A percentile compares a stretch with the other conserved stretches of the same genome.
phyloP scores from a whole-genome alignment of 108 stramenopile genomes.

The Skeletonema menzelii region DNA sequence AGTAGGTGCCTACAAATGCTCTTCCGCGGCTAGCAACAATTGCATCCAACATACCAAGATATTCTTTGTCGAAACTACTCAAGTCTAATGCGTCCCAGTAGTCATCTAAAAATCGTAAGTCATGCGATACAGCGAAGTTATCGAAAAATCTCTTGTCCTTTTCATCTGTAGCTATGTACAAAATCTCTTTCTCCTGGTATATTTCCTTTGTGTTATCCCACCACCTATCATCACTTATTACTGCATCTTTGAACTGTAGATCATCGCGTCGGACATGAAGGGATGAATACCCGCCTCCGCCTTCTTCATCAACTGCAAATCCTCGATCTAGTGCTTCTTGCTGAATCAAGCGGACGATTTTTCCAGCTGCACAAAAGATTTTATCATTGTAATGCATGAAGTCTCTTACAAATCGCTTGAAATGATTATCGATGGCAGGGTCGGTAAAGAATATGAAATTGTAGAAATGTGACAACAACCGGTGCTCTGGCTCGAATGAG shows the following conservation, averaged over 20 bases:
- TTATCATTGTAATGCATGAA: conserved; percentile 83
- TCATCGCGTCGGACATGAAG: conserved; percentile 89
- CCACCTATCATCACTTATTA: conserved; percentile 68
- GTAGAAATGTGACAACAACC: conserved; percentile 89
- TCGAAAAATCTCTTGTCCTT: conserved; percentile 77
- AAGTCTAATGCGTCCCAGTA: conserved; percentile 73
- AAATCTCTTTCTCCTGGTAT: conserved; percentile 39
- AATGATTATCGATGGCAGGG: conserved; percentile 68
- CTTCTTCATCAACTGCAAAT: conserved; percentile 61
- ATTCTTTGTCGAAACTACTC: conserved; percentile 74
- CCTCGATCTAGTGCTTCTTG: conserved; percentile 56
- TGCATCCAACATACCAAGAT: conserved; percentile 94
- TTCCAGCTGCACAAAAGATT: conserved; percentile 90
- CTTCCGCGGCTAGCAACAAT: conserved; percentile 88
- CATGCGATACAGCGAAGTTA: conserved; percentile 61
- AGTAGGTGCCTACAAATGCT: conserved; percentile 90
- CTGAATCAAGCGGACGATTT: conserved; percentile 82
- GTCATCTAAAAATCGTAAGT: conserved; percentile 79
- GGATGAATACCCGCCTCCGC: conserved; percentile 76
- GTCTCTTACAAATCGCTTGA: conserved; percentile 82
- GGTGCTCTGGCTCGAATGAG: conserved; percentile 50
- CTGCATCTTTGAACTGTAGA: conserved; percentile 81
- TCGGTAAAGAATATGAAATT: conserved; percentile 77
- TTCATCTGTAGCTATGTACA: conserved; percentile 89
- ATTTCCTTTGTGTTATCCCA: conserved; percentile 52